Percentiles rank a stretch among this genome's conserved stretches.
Conservation (phyloP, 169 alveolate species). For the Cryptosporidium xiaoi region DNA sequence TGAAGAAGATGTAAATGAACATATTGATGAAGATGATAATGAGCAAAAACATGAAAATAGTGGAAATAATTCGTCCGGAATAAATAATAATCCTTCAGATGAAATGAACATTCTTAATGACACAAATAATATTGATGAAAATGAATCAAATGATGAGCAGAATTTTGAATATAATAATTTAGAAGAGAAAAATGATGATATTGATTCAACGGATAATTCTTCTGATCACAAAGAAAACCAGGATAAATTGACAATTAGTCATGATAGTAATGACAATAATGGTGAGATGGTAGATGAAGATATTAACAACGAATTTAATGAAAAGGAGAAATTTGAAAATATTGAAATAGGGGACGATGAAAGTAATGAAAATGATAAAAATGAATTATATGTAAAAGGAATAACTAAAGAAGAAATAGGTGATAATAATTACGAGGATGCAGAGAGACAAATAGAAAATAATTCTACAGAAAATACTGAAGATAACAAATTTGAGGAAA, state of each 20-base stretch:
- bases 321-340: not conserved
- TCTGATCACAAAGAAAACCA: not conserved
- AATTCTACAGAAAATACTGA: not conserved
- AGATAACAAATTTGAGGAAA: not conserved
- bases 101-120: not conserved
- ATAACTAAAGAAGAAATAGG: not conserved
- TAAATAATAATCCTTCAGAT: not conserved
- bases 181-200: not conserved
- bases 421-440: not conserved
- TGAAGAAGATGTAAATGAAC: not conserved
- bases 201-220: not conserved
- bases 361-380: not conserved
- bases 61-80: not conserved
- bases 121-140: no score
- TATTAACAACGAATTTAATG: not conserved
- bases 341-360: not conserved
- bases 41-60: conserved; percentile 1
- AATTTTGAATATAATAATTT: not conserved
- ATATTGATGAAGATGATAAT: not conserved
- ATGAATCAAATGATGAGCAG: no score
- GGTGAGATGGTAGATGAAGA: not conserved
- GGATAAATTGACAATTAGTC: no score
- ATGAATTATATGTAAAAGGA: not conserved
- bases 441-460: not conserved
- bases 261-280: not conserved